Base-by-base conservation (phyloP, 2,329 filamentous ascomycete species). In the Scedosporium minutisporum region DNA sequence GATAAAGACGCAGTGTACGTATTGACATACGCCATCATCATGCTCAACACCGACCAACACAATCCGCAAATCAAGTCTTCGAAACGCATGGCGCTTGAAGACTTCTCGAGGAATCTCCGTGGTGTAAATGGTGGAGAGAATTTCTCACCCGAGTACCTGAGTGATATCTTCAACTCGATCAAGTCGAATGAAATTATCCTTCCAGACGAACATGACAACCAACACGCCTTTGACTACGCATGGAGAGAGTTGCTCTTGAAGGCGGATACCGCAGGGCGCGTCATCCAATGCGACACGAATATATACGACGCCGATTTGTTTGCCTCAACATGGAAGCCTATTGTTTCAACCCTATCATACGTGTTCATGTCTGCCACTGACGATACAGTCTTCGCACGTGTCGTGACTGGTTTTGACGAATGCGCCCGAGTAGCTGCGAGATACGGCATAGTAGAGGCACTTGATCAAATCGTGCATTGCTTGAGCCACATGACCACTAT, bases 281-380 rank as follows among this genome's bases (percentile, higher is more conserved):
- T 97, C 55, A 78, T 89, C 41, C 79, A 93, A 33, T 96, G 92
- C 72, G 84, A 96, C 67, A 96, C 93, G 4, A 97, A 97, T 71
- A 87, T 96, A 46, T 99, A 91, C 73, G 96, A 99, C 74, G 91
- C 93, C 3, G 93, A 99, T 71, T 97, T 99, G 91, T 99, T 99
- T 73, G 87, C 89, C 63, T 89, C 92, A 23, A 97, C 93, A 0
- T 99, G 96, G 95, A 92, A 86, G 71, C 93, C 96, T 0, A 92
- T 99, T 59, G 83, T 99, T 44, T 93, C 95, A 3, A 97, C 96
- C 0, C 79, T 99, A 62, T 96, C 95, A 12, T 99, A 97, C 71
- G 95, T 99, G 3, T 99, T 99, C 78, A 96, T 97, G 88, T 97
- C 93, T 42, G 96, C 96, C 16, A 96, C 92, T 0, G 96, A 99